phyloP scores from a whole-genome alignment of 352 stramenopile genomes.

The Peronospora farinosa region DNA sequence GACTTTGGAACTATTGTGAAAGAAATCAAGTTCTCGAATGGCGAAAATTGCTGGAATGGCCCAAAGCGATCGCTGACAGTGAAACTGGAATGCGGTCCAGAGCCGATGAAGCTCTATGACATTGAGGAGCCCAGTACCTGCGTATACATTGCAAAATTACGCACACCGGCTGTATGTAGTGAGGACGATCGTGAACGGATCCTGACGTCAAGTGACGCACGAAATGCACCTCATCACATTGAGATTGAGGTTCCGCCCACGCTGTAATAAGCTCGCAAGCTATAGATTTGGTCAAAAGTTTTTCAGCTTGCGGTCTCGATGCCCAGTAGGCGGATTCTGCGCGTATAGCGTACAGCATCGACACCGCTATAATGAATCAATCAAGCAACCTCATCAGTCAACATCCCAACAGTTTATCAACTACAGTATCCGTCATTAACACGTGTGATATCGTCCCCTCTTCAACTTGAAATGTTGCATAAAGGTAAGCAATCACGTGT shows the following conservation, averaged over 20 bases:
- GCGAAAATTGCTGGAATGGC: constrained; percentile 85
- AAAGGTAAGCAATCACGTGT: neutral
- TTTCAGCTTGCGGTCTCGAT: constrained; percentile 96
- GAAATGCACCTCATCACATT: constrained; percentile 44
- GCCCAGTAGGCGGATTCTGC: constrained; percentile 88
- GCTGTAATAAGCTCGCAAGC: constrained; percentile 20
- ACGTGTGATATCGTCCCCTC: neutral
- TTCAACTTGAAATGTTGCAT: constrained; percentile 8
- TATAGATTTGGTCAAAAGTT: constrained; percentile 88
- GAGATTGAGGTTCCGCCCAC: constrained; percentile 57
- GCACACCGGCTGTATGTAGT: constrained; percentile 69
- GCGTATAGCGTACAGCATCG: constrained; percentile 40
- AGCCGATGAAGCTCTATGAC: constrained; percentile 53
- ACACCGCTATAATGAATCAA: constrained; percentile 29
- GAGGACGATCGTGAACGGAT: constrained; percentile 30
- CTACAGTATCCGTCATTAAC: too few species aligned
- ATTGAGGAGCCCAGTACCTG: constrained; percentile 84
- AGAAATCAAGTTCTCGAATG: constrained; percentile 55
- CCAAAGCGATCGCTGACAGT: constrained; percentile 75
- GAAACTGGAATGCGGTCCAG: constrained; percentile 56
- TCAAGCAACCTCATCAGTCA: too few species aligned
- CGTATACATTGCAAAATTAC: constrained; percentile 78
- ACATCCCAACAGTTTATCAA: too few species aligned
- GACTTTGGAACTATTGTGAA: constrained; percentile 13
- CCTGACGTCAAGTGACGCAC: constrained; percentile 25